These are phyloP conservation scores for Alternaria arborescens DNA, from an alignment of 2,329 filamentous ascomycete genomes.

Conservation along the genomic window DNA sequence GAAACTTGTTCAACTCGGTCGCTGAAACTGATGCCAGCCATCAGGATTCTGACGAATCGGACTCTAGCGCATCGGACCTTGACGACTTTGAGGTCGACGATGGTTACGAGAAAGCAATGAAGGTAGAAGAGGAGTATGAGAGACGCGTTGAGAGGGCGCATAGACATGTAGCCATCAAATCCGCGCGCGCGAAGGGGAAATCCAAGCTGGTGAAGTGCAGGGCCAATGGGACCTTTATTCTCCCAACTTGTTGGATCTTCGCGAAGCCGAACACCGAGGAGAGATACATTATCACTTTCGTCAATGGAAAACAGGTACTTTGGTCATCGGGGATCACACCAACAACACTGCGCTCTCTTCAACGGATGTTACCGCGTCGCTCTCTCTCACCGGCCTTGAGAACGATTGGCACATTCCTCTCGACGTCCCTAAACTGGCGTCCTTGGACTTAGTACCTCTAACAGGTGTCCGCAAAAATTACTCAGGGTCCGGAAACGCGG, in stretches of 20 bases:
- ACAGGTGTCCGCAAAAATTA: background rate
- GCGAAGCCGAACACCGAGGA: background rate
- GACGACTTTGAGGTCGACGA: background rate
- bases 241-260: background rate
- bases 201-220: background rate
- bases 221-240: background rate
- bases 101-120: background rate
- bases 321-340: background rate
- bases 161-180: background rate
- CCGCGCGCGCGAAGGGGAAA: background rate
- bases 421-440: background rate
- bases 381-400: rapidly evolving
- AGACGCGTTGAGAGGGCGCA: background rate
- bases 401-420: background rate
- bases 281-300: background rate
- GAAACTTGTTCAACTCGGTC: background rate
- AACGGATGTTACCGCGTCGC: background rate
- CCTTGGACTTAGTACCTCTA: background rate
- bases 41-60: background rate
- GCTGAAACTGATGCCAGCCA: background rate
- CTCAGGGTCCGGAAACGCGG: background rate
- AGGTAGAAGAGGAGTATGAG: background rate
- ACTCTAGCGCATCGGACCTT: background rate
- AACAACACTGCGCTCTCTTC: background rate
- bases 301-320: background rate